Conservation (phyloP, 306 rosid species). For the Prunus davidiana region DNA sequence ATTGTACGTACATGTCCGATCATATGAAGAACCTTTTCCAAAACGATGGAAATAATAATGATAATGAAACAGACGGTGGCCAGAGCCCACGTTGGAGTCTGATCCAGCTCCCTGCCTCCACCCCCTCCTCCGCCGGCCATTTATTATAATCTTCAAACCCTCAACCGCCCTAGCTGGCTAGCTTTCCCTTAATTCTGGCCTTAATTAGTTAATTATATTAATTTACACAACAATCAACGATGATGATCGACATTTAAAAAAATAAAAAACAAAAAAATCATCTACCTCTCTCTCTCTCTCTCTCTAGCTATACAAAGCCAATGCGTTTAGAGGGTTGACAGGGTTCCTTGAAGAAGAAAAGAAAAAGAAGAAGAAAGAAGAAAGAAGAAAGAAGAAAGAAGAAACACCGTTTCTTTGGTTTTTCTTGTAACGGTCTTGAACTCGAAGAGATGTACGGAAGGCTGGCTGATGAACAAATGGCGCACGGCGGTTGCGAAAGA, state of each 20-base stretch:
- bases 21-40: slow-evolving; percentile 65
- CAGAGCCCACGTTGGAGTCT: slow-evolving; percentile 94
- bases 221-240: neutral
- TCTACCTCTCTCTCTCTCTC: neutral
- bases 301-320: neutral
- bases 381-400: neutral
- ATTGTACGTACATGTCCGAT: slow-evolving; percentile 47
- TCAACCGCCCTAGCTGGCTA: neutral
- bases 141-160: neutral
- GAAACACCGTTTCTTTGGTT: neutral
- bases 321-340: too few relatives aligned
- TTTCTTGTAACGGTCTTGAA: slow-evolving; percentile 18
- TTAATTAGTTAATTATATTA: neutral
- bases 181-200: neutral
- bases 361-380: neutral
- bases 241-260: neutral
- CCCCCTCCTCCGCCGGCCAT: slow-evolving; percentile 58
- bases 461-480: slow-evolving; percentile 17
- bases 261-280: neutral
- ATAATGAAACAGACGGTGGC: slow-evolving; percentile 76
- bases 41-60: slow-evolving; percentile 59
- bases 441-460: slow-evolving; percentile 41
- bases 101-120: slow-evolving; percentile 53
- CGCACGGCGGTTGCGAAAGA: slow-evolving; percentile 5
- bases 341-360: neutral